These are phyloP conservation scores for Tripidium arundinaceum DNA, from an alignment of 202 grass and related monocot species.

Conservation along the genomic window DNA sequence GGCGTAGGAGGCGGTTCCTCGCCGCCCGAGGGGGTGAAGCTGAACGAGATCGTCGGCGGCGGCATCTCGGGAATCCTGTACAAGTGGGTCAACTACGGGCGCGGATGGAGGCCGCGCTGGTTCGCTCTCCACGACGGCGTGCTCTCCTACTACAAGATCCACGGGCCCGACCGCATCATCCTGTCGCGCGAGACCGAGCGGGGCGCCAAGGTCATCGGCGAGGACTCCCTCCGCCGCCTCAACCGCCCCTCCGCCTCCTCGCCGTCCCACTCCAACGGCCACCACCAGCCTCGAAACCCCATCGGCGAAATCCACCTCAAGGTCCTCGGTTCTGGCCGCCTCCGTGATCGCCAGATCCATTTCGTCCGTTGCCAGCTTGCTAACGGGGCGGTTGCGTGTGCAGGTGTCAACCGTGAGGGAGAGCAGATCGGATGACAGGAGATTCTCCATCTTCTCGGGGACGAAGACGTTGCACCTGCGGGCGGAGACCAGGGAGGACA, in stretches of 20 bases:
- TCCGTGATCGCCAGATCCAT: slow-evolving; percentile 50
- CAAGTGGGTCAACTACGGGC: slow-evolving; percentile 99
- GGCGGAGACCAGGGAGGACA: slow-evolving; percentile 86
- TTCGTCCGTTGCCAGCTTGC: slow-evolving; percentile 9
- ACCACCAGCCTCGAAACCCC: slow-evolving; percentile 51
- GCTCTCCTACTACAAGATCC: slow-evolving; percentile 99
- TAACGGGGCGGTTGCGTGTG: slow-evolving; percentile 25
- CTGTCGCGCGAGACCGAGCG: slow-evolving; percentile 71
- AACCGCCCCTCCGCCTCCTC: slow-evolving; percentile 31
- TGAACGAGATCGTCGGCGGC: slow-evolving; percentile 70
- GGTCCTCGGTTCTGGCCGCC: slow-evolving; percentile 31
- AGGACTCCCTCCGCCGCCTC: slow-evolving; percentile 68
- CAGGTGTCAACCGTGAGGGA: slow-evolving; percentile 92
- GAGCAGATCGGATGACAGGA: slow-evolving; percentile 91
- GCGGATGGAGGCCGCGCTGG: slow-evolving; percentile 86
- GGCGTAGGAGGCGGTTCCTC: slow-evolving; percentile 27
- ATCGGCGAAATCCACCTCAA: slow-evolving; percentile 98
- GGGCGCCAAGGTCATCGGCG: slow-evolving; percentile 87
- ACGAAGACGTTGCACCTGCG: slow-evolving; percentile 82
- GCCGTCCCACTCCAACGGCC: slow-evolving; percentile 42
- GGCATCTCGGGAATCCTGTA: slow-evolving; percentile 86
- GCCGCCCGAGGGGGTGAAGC: slow-evolving; percentile 48
- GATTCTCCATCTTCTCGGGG: slow-evolving; percentile 94
- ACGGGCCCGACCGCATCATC: slow-evolving; percentile 88
- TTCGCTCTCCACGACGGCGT: slow-evolving; percentile 85